Conservation (phyloP, 768 basidiomycete genomes). For the Obba rivulosa region DNA sequence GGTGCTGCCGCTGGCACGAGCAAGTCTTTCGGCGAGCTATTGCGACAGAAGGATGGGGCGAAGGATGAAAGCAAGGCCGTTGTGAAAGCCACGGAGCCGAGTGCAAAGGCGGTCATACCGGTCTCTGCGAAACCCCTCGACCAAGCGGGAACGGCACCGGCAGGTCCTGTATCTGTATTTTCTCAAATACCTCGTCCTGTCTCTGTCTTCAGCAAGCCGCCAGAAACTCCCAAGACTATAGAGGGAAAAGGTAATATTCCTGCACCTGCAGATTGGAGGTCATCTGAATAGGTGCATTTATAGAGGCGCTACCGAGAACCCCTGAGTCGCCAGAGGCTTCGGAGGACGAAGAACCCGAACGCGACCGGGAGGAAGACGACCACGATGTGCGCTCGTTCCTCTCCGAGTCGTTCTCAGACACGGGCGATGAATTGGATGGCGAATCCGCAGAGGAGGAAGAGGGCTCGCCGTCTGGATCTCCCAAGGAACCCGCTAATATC, state of each 20-base stretch:
- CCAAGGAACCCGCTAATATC: conserved; percentile 22
- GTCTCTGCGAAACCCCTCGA: neutral
- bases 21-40: conserved; percentile 58
- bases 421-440: conserved; percentile 17
- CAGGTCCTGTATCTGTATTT: neutral
- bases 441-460: conserved; percentile 31
- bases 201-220: conserved; percentile 2
- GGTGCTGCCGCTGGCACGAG: conserved; percentile 31
- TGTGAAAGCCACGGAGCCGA: conserved; percentile 1
- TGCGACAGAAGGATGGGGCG: conserved; percentile 31
- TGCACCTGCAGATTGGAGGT: neutral
- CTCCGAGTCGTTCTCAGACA: conserved; percentile 24
- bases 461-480: conserved; percentile 18
- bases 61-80: neutral
- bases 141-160: neutral
- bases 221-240: too few species aligned
- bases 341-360: conserved; percentile 8
- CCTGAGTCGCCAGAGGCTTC: neutral
- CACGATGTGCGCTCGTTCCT: conserved; percentile 30
- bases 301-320: neutral
- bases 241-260: neutral
- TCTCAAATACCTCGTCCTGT: neutral
- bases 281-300: too few species aligned
- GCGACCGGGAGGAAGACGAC: conserved; percentile 19
- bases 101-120: neutral